Evolutionary conservation across 2,329 filamentous ascomycete genomes (phyloP).

Genomic region (Penicillium expansum): DNA sequence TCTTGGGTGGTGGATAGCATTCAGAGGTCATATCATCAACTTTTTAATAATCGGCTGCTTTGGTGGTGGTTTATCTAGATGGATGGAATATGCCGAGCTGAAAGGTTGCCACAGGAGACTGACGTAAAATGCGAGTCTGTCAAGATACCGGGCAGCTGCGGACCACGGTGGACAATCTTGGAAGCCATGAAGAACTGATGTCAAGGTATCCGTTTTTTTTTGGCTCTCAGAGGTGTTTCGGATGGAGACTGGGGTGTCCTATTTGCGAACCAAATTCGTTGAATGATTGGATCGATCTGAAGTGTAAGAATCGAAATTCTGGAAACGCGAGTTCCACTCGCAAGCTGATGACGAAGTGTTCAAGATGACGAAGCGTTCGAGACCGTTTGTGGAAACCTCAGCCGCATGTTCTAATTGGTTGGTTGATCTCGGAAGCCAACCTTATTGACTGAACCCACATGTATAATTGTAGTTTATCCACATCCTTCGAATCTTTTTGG

Average conservation of each 20-base stretch:
- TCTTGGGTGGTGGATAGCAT: background rate
- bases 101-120: conserved; percentile 1
- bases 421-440: background rate
- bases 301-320: conserved; percentile 1
- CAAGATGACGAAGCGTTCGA: conserved; percentile 7
- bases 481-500: conserved; percentile 1
- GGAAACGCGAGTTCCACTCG: background rate
- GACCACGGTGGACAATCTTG: background rate
- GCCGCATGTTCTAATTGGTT: conserved; percentile 6
- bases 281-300: conserved; percentile 1
- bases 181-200: conserved; percentile 1
- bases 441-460: conserved; percentile 5
- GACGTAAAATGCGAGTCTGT: conserved; percentile 1
- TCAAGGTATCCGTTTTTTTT: background rate
- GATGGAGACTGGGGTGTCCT: background rate
- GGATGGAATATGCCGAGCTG: background rate
- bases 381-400: conserved; percentile 1
- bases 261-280: background rate
- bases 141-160: background rate
- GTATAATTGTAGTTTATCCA: conserved; percentile 9
- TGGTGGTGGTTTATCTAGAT: background rate
- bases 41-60: background rate
- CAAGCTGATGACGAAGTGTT: conserved; percentile 5
- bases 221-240: background rate
- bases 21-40: no score